Conservation (phyloP, 179 eudicot species). For the Silene coronaria region DNA sequence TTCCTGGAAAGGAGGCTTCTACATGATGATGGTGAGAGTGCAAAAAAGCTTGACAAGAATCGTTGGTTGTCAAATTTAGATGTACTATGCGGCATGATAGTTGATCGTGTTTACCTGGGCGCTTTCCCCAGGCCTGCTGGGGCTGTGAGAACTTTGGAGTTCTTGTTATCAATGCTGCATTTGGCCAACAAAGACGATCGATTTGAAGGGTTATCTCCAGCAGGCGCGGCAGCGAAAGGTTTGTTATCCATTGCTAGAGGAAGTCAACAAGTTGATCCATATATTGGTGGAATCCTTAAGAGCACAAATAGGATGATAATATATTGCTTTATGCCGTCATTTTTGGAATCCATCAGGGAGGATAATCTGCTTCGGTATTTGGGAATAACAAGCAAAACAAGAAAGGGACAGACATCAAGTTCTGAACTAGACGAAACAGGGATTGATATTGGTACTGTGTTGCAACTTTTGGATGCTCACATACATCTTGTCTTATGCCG, state of each 20-base stretch:
- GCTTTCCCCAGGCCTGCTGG: conserved; percentile 81
- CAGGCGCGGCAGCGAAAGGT: conserved; percentile 46
- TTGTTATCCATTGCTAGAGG: conserved; percentile 80
- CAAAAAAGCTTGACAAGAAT: conserved; percentile 78
- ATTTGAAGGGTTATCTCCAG: conserved; percentile 72
- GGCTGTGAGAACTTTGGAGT: conserved; percentile 79
- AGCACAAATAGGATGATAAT: conserved; percentile 81
- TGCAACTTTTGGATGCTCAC: conserved; percentile 89
- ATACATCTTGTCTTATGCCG: conserved; percentile 86
- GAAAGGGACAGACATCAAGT: conserved; percentile 29
- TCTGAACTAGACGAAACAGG: conserved; percentile 49
- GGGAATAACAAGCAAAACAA: conserved; percentile 52
- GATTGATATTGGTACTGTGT: conserved; percentile 63
- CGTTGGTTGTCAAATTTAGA: conserved; percentile 91
- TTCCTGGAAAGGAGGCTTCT: conserved; percentile 91
- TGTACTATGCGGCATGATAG: conserved; percentile 78
- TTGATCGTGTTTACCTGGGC: conserved; percentile 98
- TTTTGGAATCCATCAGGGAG: conserved; percentile 77
- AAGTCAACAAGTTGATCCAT: conserved; percentile 83
- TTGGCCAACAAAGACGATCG: conserved; percentile 95
- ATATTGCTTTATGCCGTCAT: conserved; percentile 86
- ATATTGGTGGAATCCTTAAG: conserved; percentile 72
- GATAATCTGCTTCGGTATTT: conserved; percentile 61
- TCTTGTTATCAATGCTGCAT: conserved; percentile 90
- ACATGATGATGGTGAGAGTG: conserved; percentile 90